phyloP scores from a whole-genome alignment of 768 basidiomycete species.

The Russula sp. region DNA sequence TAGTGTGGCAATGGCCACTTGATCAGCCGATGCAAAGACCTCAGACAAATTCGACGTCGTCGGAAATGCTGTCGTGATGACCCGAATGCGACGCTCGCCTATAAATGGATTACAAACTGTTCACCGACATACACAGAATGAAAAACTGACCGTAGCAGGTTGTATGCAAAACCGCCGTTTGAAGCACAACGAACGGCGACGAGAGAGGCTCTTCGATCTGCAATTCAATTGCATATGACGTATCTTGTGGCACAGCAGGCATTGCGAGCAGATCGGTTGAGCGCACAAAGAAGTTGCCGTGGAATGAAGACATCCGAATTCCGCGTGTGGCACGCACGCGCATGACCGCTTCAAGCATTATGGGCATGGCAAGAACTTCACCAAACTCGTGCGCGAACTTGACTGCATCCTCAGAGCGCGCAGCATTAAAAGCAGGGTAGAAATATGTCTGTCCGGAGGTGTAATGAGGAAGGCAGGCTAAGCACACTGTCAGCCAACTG shows the following conservation, averaged over 20 bases:
- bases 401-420: slow-evolving; percentile 88
- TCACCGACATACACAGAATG: not conserved
- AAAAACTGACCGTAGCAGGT: slow-evolving; percentile 37
- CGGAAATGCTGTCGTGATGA: slow-evolving; percentile 80
- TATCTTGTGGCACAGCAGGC: slow-evolving; percentile 47
- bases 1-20: slow-evolving; percentile 76
- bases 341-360: slow-evolving; percentile 96
- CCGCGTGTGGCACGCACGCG: slow-evolving; percentile 86
- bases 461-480: slow-evolving; percentile 91
- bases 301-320: slow-evolving; percentile 49
- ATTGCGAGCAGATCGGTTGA: slow-evolving; percentile 51
- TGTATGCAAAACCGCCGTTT: slow-evolving; percentile 50
- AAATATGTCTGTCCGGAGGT: slow-evolving; percentile 98
- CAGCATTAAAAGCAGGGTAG: slow-evolving; percentile 97
- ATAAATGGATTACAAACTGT: not conserved
- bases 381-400: slow-evolving; percentile 99
- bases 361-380: slow-evolving; percentile 84
- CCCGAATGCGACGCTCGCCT: slow-evolving; percentile 79
- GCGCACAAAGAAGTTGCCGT: slow-evolving; percentile 56
- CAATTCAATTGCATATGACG: slow-evolving; percentile 50
- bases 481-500: not conserved
- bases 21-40: slow-evolving; percentile 84
- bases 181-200: slow-evolving; percentile 43
- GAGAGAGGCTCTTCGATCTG: slow-evolving; percentile 48
- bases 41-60: slow-evolving; percentile 85